Evolutionary conservation across 208 protist genomes (phyloP).

Genomic region (Leishmania gerbilli): DNA sequence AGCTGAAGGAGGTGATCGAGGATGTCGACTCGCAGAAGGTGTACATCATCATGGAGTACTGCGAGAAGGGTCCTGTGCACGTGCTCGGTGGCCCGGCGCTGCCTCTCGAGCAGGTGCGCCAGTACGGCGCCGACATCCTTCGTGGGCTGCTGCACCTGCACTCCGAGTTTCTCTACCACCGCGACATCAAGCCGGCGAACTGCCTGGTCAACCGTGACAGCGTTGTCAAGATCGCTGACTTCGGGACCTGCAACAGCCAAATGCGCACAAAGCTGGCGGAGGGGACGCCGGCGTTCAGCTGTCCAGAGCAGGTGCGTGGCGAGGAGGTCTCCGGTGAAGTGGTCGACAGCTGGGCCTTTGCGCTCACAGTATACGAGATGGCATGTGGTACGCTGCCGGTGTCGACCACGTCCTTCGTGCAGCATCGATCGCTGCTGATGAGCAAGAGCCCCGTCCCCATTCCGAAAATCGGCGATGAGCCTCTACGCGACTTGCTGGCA

Average conservation of each 20-base stretch:
- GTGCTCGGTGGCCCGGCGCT: conserved; percentile 53
- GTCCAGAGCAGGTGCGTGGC: conserved; percentile 68
- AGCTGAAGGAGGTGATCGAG: conserved; percentile 96
- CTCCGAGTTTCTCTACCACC: conserved; percentile 77
- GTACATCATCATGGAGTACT: conserved; percentile 96
- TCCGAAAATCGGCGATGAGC: conserved; percentile 25
- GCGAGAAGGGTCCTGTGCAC: conserved; percentile 80
- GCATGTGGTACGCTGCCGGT: conserved; percentile 67
- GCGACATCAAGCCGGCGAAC: conserved; percentile 86
- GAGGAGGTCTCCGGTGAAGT: conserved; percentile 64
- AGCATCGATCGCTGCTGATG: conserved; percentile 22
- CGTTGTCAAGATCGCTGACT: conserved; percentile 88
- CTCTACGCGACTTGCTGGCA: conserved; percentile 57
- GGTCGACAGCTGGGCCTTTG: conserved; percentile 91
- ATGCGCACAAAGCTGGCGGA: conserved; percentile 38
- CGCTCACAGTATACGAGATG: conserved; percentile 88
- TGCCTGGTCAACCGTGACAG: conserved; percentile 68
- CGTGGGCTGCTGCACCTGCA: conserved; percentile 79
- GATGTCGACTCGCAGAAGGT: conserved; percentile 89
- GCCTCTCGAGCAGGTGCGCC: conserved; percentile 43
- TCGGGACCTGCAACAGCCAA: conserved; percentile 81
- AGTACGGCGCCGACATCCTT: conserved; percentile 65
- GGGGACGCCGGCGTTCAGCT: conserved; percentile 84
- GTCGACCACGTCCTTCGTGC: conserved; percentile 21
- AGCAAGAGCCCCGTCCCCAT: conserved; percentile 25